Evolutionary conservation across 768 basidiomycete species (phyloP), one percentile per base, ranked within the genome.

Genomic region (Calvatia gigantea): DNA sequence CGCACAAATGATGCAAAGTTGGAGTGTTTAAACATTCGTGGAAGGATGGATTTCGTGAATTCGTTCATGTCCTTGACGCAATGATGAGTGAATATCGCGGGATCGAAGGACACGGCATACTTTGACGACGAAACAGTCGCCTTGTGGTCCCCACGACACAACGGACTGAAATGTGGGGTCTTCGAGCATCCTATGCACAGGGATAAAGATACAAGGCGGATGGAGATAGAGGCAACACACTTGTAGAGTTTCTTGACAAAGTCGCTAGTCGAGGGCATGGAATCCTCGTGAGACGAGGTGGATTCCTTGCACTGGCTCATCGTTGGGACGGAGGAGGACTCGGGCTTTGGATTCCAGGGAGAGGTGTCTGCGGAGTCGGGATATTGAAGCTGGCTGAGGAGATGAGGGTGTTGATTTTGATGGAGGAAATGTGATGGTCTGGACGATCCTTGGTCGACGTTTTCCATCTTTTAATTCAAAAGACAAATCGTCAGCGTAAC

Each of bases 171-270:
- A 89, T 0, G 81, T 66, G 27, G 81, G 79, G 63, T 94, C 91
- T 68, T 93, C 89, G 38, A 95, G 84, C 91, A 95, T 95, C 67
- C 93, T 94, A 62, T 9, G 41, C 5, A 49, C 37, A 11, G 12
- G 15, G 12, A 25, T 49, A 39, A 9, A 46, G 35, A 11, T 19
- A 51, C 35, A n/a, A 2, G 2, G 6, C n/a, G 38, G n/a, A 42
- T 23, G 39, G 47, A 48, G 45, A 43, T 8, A 29, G 38, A 28
- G 35, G 25, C 32, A 28, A 69, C 81, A 58, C 41, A 94, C 93
- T 89, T 91, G 87, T 89, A 94, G 7, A 96, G 73, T 68, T 94
- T 95, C 76, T 94, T 94, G 61, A 95, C 93, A 67, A 96, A 96
- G 71, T 95, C 93, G 63, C 85, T 87, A 29, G 94, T 89, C n/a